phyloP scores from a whole-genome alignment of 805 yeast species.

The Saccharomyces paradoxus region DNA sequence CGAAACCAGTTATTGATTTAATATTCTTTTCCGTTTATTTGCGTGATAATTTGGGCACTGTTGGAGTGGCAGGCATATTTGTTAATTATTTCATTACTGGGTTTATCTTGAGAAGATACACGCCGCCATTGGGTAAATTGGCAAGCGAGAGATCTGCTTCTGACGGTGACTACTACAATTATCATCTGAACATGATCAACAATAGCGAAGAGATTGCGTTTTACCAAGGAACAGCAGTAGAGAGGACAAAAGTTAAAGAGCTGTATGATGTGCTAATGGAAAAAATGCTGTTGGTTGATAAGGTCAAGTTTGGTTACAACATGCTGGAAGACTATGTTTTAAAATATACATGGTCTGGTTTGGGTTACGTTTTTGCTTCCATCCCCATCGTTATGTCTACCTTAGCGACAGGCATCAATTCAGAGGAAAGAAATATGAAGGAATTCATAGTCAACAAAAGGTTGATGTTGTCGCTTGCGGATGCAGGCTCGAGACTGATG shows the following conservation, averaged over 20 bases:
- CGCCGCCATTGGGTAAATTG: conserved; percentile 80
- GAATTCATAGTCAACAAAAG: conserved; percentile 87
- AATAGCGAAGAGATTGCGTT: conserved; percentile 93
- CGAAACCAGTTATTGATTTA: conserved; percentile 84
- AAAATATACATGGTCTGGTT: conserved; percentile 90
- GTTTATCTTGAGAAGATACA: conserved; percentile 53
- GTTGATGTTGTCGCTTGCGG: conserved; percentile 82
- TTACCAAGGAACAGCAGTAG: conserved; percentile 80
- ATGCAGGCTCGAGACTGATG: conserved; percentile 92
- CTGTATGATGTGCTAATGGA: conserved; percentile 50
- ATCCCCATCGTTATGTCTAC: conserved; percentile 72
- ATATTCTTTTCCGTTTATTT: conserved; percentile 77
- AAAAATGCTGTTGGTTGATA: conserved; percentile 48
- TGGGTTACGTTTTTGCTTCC: conserved; percentile 87
- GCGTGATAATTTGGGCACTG: conserved; percentile 75
- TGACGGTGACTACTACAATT: conserved; percentile 84
- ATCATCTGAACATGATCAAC: conserved; percentile 74
- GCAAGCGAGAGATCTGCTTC: conserved; percentile 65
- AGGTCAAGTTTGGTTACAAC: conserved; percentile 57
- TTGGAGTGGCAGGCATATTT: conserved; percentile 78
- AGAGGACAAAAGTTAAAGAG: conserved; percentile 53
- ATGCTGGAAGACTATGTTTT: conserved; percentile 77
- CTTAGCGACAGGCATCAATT: conserved; percentile 26
- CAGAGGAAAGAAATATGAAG: conserved; percentile 59
- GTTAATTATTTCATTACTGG: conserved; percentile 78